phyloP scores from a whole-genome alignment of 2,329 filamentous ascomycete species.

The Aspergillus alliaceus region DNA sequence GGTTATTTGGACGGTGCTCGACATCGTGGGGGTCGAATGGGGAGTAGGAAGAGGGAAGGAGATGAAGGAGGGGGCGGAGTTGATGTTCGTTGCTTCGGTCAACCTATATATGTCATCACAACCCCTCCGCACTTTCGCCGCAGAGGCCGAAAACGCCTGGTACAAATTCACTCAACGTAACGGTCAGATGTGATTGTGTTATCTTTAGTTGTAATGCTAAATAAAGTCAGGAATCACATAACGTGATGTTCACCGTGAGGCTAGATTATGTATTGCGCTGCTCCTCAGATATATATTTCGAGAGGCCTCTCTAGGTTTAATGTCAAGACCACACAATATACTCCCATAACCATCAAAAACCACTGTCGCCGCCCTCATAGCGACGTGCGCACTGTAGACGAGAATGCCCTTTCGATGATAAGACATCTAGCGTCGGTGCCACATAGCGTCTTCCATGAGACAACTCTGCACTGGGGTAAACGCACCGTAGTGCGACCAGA shows the following conservation, averaged over 20 bases:
- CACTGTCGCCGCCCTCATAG: too few species aligned
- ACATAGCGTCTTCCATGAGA: too few species aligned
- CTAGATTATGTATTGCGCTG: background rate
- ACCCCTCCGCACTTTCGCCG: slow-evolving; percentile 11
- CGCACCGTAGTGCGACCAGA: too few species aligned
- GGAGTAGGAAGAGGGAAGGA: slow-evolving; percentile 8
- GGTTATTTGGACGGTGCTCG: slow-evolving; percentile 53
- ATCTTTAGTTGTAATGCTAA: background rate
- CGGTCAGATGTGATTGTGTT: background rate
- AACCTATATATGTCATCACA: slow-evolving; percentile 10
- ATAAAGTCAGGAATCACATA: too few species aligned
- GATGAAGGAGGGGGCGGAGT: slow-evolving; percentile 14
- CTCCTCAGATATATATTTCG: background rate
- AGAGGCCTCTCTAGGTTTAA: too few species aligned
- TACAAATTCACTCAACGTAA: background rate
- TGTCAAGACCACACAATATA: too few species aligned
- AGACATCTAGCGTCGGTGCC: too few species aligned
- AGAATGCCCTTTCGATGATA: too few species aligned
- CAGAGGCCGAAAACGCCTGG: background rate
- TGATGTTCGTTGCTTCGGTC: slow-evolving; percentile 16
- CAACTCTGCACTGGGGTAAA: too few species aligned
- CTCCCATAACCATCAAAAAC: too few species aligned
- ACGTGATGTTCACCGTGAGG: too few species aligned
- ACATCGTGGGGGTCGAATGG: slow-evolving; percentile 36
- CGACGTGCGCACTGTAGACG: too few species aligned